phyloP scores from a whole-genome alignment of 208 protist species.

The Porcisia deanei region DNA sequence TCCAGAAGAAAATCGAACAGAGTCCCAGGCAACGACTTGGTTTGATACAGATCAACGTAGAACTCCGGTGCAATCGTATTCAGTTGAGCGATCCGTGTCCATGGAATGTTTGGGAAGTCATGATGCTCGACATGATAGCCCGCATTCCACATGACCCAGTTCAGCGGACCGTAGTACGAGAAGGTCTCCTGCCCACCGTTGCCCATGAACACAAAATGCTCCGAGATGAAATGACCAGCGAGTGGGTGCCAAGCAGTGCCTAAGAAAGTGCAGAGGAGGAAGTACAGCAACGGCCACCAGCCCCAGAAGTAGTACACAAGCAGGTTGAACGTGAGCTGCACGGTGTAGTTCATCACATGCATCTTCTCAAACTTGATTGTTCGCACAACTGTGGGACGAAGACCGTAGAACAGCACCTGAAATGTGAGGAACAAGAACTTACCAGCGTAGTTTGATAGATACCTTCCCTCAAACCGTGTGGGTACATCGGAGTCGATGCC shows the following conservation, averaged over 20 bases:
- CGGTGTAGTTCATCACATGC: slow-evolving; percentile 59
- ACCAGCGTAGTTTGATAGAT: slow-evolving; percentile 61
- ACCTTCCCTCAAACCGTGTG: slow-evolving; percentile 63
- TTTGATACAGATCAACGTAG: slow-evolving; percentile 84
- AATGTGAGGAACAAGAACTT: slow-evolving; percentile 90
- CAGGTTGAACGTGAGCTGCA: slow-evolving; percentile 44
- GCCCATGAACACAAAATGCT: slow-evolving; percentile 91
- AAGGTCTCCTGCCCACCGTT: slow-evolving; percentile 93
- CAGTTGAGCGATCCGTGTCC: slow-evolving; percentile 83
- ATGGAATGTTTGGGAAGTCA: slow-evolving; percentile 96
- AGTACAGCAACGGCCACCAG: slow-evolving; percentile 72
- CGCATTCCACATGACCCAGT: slow-evolving; percentile 92
- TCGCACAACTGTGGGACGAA: slow-evolving; percentile 80
- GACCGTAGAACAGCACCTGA: slow-evolving; percentile 90
- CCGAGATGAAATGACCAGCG: slow-evolving; percentile 92
- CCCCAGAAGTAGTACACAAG: slow-evolving; percentile 59
- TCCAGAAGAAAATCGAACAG: slow-evolving; percentile 88
- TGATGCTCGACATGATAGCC: slow-evolving; percentile 98
- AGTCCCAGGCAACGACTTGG: slow-evolving; percentile 78
- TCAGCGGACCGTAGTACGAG: slow-evolving; percentile 95
- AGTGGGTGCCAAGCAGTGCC: slow-evolving; percentile 89
- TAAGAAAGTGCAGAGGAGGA: slow-evolving; percentile 74
- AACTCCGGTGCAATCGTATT: slow-evolving; percentile 92
- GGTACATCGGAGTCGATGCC: slow-evolving; percentile 89
- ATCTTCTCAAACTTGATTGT: slow-evolving; percentile 58